phyloP scores from a whole-genome alignment of 768 basidiomycete species.

The Lentinus tigrinus region DNA sequence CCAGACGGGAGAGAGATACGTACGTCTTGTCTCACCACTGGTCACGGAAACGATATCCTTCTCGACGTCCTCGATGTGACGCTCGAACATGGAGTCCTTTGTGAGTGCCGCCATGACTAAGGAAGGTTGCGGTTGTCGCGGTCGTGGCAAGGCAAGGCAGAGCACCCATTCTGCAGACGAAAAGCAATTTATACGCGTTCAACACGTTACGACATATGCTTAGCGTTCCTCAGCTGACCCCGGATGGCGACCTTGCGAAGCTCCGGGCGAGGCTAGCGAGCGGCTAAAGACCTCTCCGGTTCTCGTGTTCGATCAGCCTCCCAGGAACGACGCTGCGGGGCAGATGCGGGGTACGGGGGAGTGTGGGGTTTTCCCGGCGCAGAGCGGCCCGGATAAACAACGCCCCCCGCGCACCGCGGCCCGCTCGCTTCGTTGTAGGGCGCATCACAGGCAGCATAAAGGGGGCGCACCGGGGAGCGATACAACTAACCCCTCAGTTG shows the following conservation, averaged over 20 bases:
- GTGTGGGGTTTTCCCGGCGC: not conserved
- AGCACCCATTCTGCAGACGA: not conserved
- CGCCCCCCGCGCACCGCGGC: not conserved
- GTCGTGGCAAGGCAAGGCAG: not conserved
- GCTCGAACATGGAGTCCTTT: not conserved
- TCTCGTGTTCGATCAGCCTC: not conserved
- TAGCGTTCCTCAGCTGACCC: not conserved
- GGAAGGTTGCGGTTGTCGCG: slow-evolving; percentile 7
- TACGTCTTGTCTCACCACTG: slow-evolving; percentile 27
- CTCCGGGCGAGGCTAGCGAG: not conserved
- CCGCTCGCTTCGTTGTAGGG: not conserved
- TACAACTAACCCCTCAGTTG: not conserved
- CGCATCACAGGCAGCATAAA: not conserved
- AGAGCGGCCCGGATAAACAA: not conserved
- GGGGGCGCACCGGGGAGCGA: not conserved
- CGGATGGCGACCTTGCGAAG: not conserved
- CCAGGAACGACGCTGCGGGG: not conserved
- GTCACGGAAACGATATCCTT: slow-evolving; percentile 36
- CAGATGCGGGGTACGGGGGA: not conserved
- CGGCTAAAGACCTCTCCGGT: not conserved
- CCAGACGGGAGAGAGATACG: not conserved
- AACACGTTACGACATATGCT: not conserved
- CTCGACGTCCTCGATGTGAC: slow-evolving; percentile 14
- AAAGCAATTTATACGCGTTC: not conserved
- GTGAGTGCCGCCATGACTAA: not conserved